Evolutionary conservation across 169 alveolate species (phyloP), one percentile per base, ranked within the genome.

Genomic region (Besnoitia besnoiti): DNA sequence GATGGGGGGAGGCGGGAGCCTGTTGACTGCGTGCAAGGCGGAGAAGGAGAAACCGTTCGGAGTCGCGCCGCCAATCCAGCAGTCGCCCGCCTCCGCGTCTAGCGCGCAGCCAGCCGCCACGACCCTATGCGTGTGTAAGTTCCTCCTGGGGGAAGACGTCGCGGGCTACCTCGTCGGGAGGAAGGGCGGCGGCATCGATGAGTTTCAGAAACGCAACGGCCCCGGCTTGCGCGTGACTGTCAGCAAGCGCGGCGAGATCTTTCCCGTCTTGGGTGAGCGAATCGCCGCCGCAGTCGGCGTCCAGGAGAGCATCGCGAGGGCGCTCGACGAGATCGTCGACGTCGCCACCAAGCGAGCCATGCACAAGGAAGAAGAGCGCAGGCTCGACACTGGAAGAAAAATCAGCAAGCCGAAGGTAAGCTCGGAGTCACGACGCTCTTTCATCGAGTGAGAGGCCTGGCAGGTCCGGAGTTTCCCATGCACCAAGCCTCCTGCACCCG

Each of bases 171-270:
- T 90, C 39, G 93, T 90, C 39, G 93, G 93, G 46, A 46, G 93
- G 14, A 90, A 90, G 59, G 93, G 93, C 50, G 93, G 84, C 76
- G 93, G 93, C 85, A 90, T 90, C 77, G 93, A 90, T 40, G 93
- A 90, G 44, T 90, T 90, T 51, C 93, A 90, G 55, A 49, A 88
- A 33, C 93, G 93, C 50, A 90, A 90, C 42, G 93, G 93, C 3
- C 93, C 93, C 37, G 93, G 93, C 49, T 76, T 90, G 49, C 51
- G 85, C 27, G 90, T 90, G 35, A 90, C 90, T 67, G 93, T 90
- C 35, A 77, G 90, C 37, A 90, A 90, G 75, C 62, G 93, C 33
- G 93, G 93, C 19, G 93, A 90, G 39, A 82, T 90, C 51, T 90
- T 90, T 47, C 93, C 93, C 40, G 84, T 88, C 47, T 59, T 90